Conservation (phyloP, 2,329 filamentous ascomycete genomes). For the Ophiostoma sp. region DNA sequence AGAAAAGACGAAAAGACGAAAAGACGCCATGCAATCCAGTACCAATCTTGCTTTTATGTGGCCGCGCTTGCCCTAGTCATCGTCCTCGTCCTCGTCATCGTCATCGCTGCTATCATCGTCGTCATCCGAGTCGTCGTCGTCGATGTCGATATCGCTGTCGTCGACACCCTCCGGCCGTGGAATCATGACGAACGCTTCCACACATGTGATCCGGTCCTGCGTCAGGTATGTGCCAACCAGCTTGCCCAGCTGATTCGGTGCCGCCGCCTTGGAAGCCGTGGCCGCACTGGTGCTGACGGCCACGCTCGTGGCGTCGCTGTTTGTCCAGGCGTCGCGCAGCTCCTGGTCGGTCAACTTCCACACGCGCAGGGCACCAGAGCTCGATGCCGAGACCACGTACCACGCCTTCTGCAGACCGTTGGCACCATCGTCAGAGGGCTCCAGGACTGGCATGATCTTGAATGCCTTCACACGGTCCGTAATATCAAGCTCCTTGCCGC, state of each 20-base stretch:
- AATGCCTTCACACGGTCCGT: slow-evolving; percentile 83
- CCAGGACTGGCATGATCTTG: slow-evolving; percentile 50
- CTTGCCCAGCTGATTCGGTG: slow-evolving; percentile 48
- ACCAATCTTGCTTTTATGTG: not conserved
- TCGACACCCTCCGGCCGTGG: slow-evolving; percentile 56
- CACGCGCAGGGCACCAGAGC: slow-evolving; percentile 76
- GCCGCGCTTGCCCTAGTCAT: not conserved
- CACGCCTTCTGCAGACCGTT: slow-evolving; percentile 32
- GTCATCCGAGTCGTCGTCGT: slow-evolving; percentile 35
- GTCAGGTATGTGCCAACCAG: slow-evolving; percentile 77
- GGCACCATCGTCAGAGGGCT: slow-evolving; percentile 25
- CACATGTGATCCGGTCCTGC: slow-evolving; percentile 80
- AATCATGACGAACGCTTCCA: slow-evolving; percentile 82
- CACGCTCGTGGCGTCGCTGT: slow-evolving; percentile 2
- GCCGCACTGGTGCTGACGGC: slow-evolving; percentile 26
- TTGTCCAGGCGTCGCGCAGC: slow-evolving; percentile 30
- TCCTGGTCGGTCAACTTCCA: slow-evolving; percentile 57
- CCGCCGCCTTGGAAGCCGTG: slow-evolving; percentile 29
- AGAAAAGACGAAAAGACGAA: not conserved
- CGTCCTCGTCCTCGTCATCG: not conserved
- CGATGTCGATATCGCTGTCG: slow-evolving; percentile 43
- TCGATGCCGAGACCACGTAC: slow-evolving; percentile 68
- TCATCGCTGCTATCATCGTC: not conserved
- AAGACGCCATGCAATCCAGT: slow-evolving; percentile 10
- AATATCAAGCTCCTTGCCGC: slow-evolving; percentile 64